Conservation (phyloP, 2,329 filamentous ascomycete genomes). For the Xylaria digitata region DNA sequence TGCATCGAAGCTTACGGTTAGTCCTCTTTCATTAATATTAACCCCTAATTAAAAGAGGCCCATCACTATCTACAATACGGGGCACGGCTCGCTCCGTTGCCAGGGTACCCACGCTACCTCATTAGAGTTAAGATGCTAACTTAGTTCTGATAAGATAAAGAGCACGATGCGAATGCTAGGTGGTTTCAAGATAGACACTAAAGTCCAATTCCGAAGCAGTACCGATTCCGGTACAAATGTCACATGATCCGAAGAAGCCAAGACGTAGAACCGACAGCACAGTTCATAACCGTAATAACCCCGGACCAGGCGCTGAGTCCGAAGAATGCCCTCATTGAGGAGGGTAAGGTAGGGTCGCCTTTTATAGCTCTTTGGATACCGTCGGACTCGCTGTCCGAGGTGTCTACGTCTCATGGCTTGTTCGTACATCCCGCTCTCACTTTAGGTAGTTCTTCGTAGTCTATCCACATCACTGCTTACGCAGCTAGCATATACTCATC, state of each 20-base stretch:
- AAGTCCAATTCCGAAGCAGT: constrained; percentile 17
- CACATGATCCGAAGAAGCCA: constrained; percentile 11
- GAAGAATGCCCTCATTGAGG: background rate
- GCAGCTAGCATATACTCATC: too few relatives aligned
- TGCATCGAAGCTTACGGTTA: background rate
- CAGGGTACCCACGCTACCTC: too few relatives aligned
- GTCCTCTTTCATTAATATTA: background rate
- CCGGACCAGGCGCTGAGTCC: background rate
- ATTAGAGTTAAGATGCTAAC: background rate
- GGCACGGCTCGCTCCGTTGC: background rate
- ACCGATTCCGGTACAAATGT: constrained; percentile 19
- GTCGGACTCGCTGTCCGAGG: too few relatives aligned
- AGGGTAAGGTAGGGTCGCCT: background rate
- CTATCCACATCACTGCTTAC: too few relatives aligned
- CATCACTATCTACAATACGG: background rate
- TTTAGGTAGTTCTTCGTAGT: too few relatives aligned
- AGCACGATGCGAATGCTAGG: background rate
- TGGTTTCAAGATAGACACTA: background rate
- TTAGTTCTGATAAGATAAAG: background rate
- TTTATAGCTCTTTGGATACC: background rate
- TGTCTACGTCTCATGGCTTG: too few relatives aligned
- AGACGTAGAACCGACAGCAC: background rate
- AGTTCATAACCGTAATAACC: background rate
- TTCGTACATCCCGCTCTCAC: too few relatives aligned
- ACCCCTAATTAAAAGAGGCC: background rate